phyloP scores from a whole-genome alignment of 768 basidiomycete species.

The Mycena polygramma region DNA sequence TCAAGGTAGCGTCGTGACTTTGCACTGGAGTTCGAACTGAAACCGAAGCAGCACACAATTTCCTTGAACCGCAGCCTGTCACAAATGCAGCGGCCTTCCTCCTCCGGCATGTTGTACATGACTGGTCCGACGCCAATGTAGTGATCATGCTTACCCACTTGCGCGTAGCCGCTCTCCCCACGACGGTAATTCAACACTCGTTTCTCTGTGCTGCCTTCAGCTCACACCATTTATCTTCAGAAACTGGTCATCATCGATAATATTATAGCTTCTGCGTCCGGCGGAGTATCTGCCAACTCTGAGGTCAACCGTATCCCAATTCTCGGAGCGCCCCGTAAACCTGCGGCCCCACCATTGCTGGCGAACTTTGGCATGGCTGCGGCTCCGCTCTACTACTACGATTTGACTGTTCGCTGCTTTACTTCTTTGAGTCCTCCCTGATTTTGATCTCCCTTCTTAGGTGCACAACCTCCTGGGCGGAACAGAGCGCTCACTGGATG shows the following conservation, averaged over 20 bases:
- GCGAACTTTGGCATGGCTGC: slow-evolving; percentile 18
- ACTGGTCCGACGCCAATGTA: slow-evolving; percentile 62
- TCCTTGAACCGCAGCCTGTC: slow-evolving; percentile 61
- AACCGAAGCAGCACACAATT: slow-evolving; percentile 56
- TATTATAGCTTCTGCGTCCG: background rate
- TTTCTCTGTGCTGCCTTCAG: too few relatives aligned
- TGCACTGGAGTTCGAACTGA: too few relatives aligned
- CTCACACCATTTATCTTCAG: too few relatives aligned
- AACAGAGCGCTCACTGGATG: slow-evolving; percentile 19
- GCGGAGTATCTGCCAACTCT: background rate
- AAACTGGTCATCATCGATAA: slow-evolving; percentile 20
- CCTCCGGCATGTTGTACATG: slow-evolving; percentile 63
- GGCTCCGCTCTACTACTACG: background rate
- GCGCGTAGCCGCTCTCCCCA: slow-evolving; percentile 46
- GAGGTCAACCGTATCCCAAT: background rate
- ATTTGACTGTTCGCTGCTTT: background rate
- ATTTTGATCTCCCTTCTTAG: background rate
- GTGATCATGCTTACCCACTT: slow-evolving; percentile 60
- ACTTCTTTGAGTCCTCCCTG: too few relatives aligned
- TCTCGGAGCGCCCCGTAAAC: slow-evolving; percentile 18
- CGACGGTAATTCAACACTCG: background rate
- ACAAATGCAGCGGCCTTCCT: slow-evolving; percentile 57
- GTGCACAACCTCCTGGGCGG: slow-evolving; percentile 18
- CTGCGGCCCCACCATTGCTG: slow-evolving; percentile 9
- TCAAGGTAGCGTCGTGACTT: background rate